phyloP scores from a whole-genome alignment of 179 eudicot genomes.

The Pouteria campechiana region DNA sequence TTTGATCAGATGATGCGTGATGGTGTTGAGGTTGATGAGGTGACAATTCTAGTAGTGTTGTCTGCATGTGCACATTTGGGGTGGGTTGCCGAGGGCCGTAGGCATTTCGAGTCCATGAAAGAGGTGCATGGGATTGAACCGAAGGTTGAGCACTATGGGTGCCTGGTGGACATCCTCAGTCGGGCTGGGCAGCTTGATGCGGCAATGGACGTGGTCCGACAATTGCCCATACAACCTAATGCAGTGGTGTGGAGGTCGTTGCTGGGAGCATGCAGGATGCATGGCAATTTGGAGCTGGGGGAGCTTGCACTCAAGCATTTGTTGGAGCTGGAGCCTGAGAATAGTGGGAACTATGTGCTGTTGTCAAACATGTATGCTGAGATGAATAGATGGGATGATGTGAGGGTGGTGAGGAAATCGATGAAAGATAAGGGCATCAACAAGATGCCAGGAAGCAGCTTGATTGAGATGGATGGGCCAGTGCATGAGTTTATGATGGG shows the following conservation, averaged over 20 bases:
- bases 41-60: constrained; percentile 64
- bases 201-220: constrained; percentile 47
- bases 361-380: constrained; percentile 67
- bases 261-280: constrained; percentile 62
- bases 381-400: constrained; percentile 63
- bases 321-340: constrained; percentile 51
- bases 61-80: constrained; percentile 80
- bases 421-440: constrained; percentile 65
- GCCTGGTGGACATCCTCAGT: constrained; percentile 83
- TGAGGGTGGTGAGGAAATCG: constrained; percentile 39
- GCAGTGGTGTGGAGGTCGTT: constrained; percentile 68
- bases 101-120: constrained; percentile 35
- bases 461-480: constrained; percentile 65
- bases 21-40: constrained; percentile 48
- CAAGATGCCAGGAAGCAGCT: constrained; percentile 91
- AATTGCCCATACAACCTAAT: constrained; percentile 49
- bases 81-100: constrained; percentile 50
- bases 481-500: constrained; percentile 61
- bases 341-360: constrained; percentile 71
- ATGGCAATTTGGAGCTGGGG: constrained; percentile 39
- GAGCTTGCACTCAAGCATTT: constrained; percentile 59
- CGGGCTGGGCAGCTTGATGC: constrained; percentile 67
- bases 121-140: constrained; percentile 46
- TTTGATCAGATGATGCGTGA: constrained; percentile 44
- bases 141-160: constrained; percentile 84